A percentile compares a stretch with the other conserved stretches of the same genome.
Conservation (phyloP, 1,284 basidiomycete species). For the Pseudomicrostroma phylloplanum region DNA sequence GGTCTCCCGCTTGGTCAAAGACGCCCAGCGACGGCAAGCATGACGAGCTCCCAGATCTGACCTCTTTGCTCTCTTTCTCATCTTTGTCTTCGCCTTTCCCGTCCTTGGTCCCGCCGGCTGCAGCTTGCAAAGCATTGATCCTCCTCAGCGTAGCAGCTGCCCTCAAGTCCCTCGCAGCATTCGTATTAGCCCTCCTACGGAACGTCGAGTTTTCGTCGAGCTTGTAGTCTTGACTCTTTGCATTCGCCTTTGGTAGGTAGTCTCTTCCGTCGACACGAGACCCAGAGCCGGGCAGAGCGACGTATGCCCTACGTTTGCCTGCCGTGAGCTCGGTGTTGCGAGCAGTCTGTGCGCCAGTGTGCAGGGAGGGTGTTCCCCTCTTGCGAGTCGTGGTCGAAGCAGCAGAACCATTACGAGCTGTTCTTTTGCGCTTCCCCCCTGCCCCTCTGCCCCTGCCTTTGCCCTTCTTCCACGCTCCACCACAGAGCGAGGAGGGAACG, state of each 20-base stretch:
- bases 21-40: no score
- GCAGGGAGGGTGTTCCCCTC: constrained; percentile 24
- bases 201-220: constrained; percentile 37
- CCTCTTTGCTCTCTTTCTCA: not conserved
- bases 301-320: constrained; percentile 17
- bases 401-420: not conserved
- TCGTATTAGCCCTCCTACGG: constrained; percentile 20
- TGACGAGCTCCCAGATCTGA: no score
- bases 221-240: constrained; percentile 21
- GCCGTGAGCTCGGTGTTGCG: constrained; percentile 22
- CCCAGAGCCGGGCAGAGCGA: constrained; percentile 22
- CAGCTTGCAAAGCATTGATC: constrained; percentile 8
- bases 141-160: constrained; percentile 10
- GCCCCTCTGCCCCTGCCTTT: constrained; percentile 9
- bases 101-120: not conserved
- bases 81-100: not conserved
- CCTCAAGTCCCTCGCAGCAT: constrained; percentile 9
- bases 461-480: constrained; percentile 11
- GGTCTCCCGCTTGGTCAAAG: no score
- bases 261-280: constrained; percentile 31
- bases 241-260: constrained; percentile 24
- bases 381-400: not conserved
- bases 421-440: not conserved
- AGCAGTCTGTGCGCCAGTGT: constrained; percentile 36
- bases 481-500: not conserved